Evolutionary conservation across 1,284 basidiomycete species (phyloP), one percentile per base, ranked within the genome.

Genomic region (Porogramme epimiltina): DNA sequence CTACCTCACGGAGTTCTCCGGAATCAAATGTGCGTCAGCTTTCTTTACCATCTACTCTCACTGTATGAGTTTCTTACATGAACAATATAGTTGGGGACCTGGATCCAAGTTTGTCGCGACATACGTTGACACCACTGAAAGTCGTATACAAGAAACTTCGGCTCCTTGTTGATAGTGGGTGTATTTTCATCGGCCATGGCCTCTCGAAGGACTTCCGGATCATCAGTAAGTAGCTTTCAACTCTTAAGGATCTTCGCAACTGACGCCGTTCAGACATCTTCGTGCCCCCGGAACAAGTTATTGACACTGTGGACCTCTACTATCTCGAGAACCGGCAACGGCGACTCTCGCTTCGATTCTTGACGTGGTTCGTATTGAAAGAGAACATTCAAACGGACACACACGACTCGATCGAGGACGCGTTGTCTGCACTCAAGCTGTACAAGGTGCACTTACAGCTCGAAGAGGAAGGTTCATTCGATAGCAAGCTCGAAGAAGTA

Each of bases 161-260:
- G 2, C 70, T 97, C 33, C 78, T 99, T 2, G 95, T 99, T 9
- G 96, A 99, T 66, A 79, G 89, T 19, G 95, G 95, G 5, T 99
- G 97, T 66, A 89, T 95, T 57, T 99, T 99, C 65, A 91, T 99
- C 49, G 97, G 97, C 0, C 96, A 99, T 64, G 97, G 97, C 1
- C 80, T 99, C n/a, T 91, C 93, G n/a, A 98, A 98, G 68, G 97
- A 99, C 70, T 98, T 99, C 73, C 82, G 97, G 11, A 99, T 97
- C 52, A 98, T 99, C 74, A 99, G 94, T 95, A 61, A 66, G 92
- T 75, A n/a, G 19, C 16, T n/a, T 16, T 37, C 16, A 4, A 16
- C 13, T 15, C 28, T 15, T 15, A 15, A 31, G 8, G 28, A 31
- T 31, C 9, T 8, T 15, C 8, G 19, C 38, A 3, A 22, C 20